A percentile compares a stretch with the other conserved stretches of the same genome.
phyloP scores from a whole-genome alignment of 75 land plant genomes.

The Picea sitchensis region DNA sequence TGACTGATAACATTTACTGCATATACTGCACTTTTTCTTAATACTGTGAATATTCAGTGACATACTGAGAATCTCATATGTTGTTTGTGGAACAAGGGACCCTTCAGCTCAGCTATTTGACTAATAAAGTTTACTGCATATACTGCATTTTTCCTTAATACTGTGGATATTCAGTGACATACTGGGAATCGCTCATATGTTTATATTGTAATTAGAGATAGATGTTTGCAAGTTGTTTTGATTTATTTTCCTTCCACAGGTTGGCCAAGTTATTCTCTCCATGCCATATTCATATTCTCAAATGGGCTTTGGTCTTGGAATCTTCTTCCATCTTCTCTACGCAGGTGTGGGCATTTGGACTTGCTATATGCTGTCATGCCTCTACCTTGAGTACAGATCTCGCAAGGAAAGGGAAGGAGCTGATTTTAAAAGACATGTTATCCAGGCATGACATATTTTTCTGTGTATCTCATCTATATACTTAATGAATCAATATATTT shows the following conservation, averaged over 20 bases:
- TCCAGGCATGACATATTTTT: slow-evolving; percentile 10
- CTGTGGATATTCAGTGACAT: no score
- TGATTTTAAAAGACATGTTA: slow-evolving; percentile 47
- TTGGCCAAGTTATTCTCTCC: slow-evolving; percentile 43
- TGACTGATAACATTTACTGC: no score
- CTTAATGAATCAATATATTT: background rate
- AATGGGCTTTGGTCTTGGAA: slow-evolving; percentile 33
- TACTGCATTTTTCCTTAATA: no score
- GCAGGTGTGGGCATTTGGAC: slow-evolving; percentile 35
- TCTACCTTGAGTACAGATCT: slow-evolving; percentile 43
- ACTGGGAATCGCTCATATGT: no score
- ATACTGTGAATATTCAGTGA: no score
- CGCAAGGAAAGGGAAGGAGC: slow-evolving; percentile 45
- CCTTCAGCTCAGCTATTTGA: no score
- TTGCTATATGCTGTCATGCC: slow-evolving; percentile 28
- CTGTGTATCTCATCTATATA: background rate
- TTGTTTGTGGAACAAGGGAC: no score
- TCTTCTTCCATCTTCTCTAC: slow-evolving; percentile 35
- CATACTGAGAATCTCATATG: no score
- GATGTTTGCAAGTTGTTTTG: no score
- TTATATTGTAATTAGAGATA: no score
- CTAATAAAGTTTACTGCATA: no score
- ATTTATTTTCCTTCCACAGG: slow-evolving; percentile 12
- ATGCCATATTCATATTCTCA: slow-evolving; percentile 47
- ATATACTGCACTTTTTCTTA: no score